These are phyloP conservation scores for Pseudotsuga menziesii DNA, from an alignment of 75 land plant species.

Conservation along the genomic window DNA sequence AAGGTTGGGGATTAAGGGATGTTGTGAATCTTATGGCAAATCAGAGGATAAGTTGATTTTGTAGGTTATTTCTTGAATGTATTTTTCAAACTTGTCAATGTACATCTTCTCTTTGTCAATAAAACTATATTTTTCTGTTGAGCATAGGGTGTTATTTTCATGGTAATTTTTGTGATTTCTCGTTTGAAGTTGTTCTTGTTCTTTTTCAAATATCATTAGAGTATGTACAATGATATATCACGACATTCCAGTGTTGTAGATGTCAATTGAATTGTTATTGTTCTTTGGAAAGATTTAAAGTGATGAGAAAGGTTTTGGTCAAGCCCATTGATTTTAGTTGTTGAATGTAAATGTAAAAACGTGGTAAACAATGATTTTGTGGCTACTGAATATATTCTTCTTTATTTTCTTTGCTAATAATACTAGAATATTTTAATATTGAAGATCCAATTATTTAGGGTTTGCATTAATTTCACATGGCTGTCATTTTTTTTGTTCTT, in stretches of 20 bases:
- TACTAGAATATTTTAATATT: no score
- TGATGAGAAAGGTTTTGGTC: background rate
- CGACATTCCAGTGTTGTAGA: background rate
- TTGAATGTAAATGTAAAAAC: no score
- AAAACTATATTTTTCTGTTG: background rate
- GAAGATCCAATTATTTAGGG: no score
- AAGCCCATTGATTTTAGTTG: background rate
- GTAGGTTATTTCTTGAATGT: background rate
- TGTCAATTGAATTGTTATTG: background rate
- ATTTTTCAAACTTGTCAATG: conserved; percentile 1
- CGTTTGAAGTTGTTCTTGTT: background rate
- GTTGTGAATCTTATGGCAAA: background rate
- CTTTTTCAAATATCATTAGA: background rate
- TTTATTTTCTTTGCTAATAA: no score
- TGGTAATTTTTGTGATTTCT: background rate
- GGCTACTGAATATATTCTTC: no score
- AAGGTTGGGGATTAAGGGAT: background rate
- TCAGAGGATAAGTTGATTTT: background rate
- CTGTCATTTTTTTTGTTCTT: no score
- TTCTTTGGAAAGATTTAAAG: background rate
- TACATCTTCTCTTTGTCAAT: background rate
- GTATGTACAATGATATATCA: conserved; percentile 7
- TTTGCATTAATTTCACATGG: no score
- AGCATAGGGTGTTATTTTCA: background rate
- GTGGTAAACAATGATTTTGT: no score